Conservation (phyloP, 2,329 filamentous ascomycete genomes). For the Sphaceloma murrayae region DNA sequence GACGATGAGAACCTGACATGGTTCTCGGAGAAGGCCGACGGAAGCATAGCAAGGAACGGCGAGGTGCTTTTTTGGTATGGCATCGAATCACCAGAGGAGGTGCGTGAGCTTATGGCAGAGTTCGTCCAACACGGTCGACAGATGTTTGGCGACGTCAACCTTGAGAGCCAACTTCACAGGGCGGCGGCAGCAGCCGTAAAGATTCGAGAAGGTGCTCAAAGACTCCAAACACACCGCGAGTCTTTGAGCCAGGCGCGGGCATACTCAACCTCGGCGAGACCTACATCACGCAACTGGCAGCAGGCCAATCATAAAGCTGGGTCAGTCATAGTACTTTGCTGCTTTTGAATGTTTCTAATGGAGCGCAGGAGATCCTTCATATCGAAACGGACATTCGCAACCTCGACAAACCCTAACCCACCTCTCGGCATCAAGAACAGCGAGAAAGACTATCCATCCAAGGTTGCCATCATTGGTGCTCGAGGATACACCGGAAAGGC, state of each 20-base stretch:
- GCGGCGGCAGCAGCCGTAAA: constrained; percentile 62
- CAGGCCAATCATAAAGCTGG: neutral
- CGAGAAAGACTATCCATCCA: constrained; percentile 67
- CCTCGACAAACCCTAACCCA: constrained; percentile 76
- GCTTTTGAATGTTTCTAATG: neutral
- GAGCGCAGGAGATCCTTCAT: constrained; percentile 22
- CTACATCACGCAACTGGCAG: neutral
- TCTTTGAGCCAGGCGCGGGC: constrained; percentile 46
- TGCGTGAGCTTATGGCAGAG: constrained; percentile 73
- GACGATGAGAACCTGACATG: constrained; percentile 94
- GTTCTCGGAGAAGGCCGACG: constrained; percentile 97
- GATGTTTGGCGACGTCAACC: constrained; percentile 82
- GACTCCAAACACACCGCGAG: constrained; percentile 31
- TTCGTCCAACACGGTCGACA: constrained; percentile 73
- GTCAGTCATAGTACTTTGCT: neutral
- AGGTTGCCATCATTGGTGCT: constrained; percentile 79
- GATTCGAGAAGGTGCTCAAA: constrained; percentile 41
- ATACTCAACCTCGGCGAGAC: constrained; percentile 51
- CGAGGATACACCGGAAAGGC: constrained; percentile 92
- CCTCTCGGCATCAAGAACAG: constrained; percentile 81
- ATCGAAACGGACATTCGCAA: constrained; percentile 44
- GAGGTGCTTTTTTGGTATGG: constrained; percentile 97
- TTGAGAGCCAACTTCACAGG: constrained; percentile 73
- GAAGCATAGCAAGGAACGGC: constrained; percentile 67
- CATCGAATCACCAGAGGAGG: constrained; percentile 69